Evolutionary conservation across 1,284 basidiomycete species (phyloP).

Genomic region (Puccinia coronata): DNA sequence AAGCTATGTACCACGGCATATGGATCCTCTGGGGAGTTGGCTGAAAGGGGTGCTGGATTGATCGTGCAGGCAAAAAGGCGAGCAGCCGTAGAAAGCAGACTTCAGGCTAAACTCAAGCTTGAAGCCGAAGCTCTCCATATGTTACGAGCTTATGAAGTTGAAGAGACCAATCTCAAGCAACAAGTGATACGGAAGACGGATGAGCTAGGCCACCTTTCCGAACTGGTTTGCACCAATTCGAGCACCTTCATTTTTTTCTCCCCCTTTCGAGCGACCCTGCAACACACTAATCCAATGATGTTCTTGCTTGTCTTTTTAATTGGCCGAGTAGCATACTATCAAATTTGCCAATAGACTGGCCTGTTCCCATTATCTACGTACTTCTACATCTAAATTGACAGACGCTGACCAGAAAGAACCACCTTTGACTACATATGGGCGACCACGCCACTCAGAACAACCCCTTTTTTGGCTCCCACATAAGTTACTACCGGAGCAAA

Average conservation of each 20-base stretch:
- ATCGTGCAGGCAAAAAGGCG: conserved; percentile 39
- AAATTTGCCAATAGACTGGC: conserved; percentile 46
- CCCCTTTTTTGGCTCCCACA: conserved; percentile 40
- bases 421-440: conserved; percentile 27
- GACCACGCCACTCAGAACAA: conserved; percentile 20
- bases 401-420: conserved; percentile 40
- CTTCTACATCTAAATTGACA: conserved; percentile 35
- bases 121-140: conserved; percentile 45
- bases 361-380: conserved; percentile 49
- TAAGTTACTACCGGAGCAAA: conserved; percentile 42
- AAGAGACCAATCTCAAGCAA: conserved; percentile 36
- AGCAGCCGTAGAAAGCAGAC: conserved; percentile 46
- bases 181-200: conserved; percentile 36
- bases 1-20: not conserved
- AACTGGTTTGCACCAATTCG: conserved; percentile 25
- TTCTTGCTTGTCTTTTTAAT: not conserved
- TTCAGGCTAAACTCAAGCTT: conserved; percentile 47
- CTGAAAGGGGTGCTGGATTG: not conserved
- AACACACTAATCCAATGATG: not conserved
- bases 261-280: not conserved
- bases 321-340: conserved; percentile 22
- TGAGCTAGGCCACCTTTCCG: conserved; percentile 36
- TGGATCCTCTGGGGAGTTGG: not conserved
- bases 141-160: conserved; percentile 38
- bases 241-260: not conserved